These are phyloP conservation scores for Citeromyces nyonsensis DNA, from an alignment of 805 yeast species.

Conservation along the genomic window DNA sequence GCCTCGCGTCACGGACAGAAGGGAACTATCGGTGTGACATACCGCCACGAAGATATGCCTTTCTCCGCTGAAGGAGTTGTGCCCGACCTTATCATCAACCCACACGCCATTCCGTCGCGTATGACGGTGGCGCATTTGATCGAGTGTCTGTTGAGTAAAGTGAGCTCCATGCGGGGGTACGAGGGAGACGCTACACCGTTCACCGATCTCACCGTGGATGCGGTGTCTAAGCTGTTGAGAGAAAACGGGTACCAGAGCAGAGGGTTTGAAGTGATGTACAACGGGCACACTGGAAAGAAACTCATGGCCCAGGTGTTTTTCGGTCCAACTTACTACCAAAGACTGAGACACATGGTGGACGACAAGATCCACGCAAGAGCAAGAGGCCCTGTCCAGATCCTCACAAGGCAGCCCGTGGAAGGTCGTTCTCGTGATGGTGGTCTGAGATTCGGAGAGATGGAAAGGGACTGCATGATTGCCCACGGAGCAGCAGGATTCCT, in stretches of 20 bases:
- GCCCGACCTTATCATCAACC: slow-evolving; percentile 94
- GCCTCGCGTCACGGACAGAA: slow-evolving; percentile 99
- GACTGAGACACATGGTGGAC: slow-evolving; percentile 98
- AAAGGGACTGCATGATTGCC: slow-evolving; percentile 99
- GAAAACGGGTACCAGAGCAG: slow-evolving; percentile 96
- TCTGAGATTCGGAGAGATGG: slow-evolving; percentile 98
- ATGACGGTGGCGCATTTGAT: slow-evolving; percentile 99
- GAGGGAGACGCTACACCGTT: slow-evolving; percentile 99
- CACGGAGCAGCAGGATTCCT: slow-evolving; percentile 98
- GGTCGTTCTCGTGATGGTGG: slow-evolving; percentile 99
- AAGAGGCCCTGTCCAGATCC: slow-evolving; percentile 94
- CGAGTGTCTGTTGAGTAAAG: slow-evolving; percentile 93
- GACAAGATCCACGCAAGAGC: slow-evolving; percentile 99
- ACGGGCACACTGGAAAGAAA: slow-evolving; percentile 97
- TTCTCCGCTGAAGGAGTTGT: slow-evolving; percentile 91
- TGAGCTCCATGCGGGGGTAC: slow-evolving; percentile 84
- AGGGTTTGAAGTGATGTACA: slow-evolving; percentile 97
- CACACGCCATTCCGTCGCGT: slow-evolving; percentile 99
- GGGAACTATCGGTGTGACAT: slow-evolving; percentile 99
- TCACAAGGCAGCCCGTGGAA: slow-evolving; percentile 97
- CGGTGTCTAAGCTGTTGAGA: slow-evolving; percentile 79
- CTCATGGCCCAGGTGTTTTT: slow-evolving; percentile 96
- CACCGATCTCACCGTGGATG: slow-evolving; percentile 96
- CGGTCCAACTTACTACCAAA: slow-evolving; percentile 99
- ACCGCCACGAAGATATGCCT: slow-evolving; percentile 98